These are phyloP conservation scores for Bolboschoenus planiculmis DNA, from an alignment of 176 grass and related monocot genomes.

Conservation along the genomic window DNA sequence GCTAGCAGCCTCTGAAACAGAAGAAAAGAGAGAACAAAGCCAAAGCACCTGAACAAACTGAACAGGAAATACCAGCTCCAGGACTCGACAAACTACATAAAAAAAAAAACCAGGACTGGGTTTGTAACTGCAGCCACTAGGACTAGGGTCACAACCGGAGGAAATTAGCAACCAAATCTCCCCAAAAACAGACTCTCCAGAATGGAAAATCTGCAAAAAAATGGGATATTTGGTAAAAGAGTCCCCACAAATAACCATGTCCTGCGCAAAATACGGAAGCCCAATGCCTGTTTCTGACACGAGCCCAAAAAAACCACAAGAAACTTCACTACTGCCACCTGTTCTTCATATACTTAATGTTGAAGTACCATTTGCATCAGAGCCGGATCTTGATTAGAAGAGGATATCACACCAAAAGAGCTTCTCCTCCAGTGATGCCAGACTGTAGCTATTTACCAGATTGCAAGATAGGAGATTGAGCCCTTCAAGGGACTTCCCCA, in stretches of 20 bases:
- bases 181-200: conserved; percentile 50
- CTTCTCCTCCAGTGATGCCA: conserved; percentile 69
- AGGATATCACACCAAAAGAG: conserved; percentile 90
- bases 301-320: conserved; percentile 46
- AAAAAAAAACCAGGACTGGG: conserved; percentile 44
- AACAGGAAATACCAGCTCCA: conserved; percentile 35
- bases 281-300: conserved; percentile 33
- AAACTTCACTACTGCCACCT: conserved; percentile 17
- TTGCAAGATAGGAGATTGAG: conserved; percentile 89
- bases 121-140: conserved; percentile 34
- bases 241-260: conserved; percentile 31
- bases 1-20: background rate
- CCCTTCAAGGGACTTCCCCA: conserved; percentile 57
- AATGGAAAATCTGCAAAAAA: conserved; percentile 48
- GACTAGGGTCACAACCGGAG: conserved; percentile 42
- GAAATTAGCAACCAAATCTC: conserved; percentile 42
- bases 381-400: conserved; percentile 35
- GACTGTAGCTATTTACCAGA: conserved; percentile 52
- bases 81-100: conserved; percentile 36
- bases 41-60: conserved; percentile 27
- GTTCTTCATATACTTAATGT: conserved; percentile 17
- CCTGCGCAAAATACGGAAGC: conserved; percentile 48
- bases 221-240: conserved; percentile 43
- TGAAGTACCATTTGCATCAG: conserved; percentile 21
- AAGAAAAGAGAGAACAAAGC: conserved; percentile 15